Percentiles rank a stretch among this genome's conserved stretches.
Conservation (phyloP, 148 eudicot genomes). For the Cornus florida region DNA sequence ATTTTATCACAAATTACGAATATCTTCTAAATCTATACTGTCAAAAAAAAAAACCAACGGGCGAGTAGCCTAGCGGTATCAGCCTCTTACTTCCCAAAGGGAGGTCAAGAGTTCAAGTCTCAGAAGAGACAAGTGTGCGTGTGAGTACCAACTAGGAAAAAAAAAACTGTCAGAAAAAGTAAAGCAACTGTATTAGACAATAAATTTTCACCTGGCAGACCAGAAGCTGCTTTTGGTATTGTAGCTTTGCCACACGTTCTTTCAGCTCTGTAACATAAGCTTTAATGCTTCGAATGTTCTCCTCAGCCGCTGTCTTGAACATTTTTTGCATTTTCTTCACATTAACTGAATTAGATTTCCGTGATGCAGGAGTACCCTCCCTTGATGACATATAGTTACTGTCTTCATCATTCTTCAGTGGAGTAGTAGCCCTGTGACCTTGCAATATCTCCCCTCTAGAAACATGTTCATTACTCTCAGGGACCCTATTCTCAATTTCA, state of each 20-base stretch:
- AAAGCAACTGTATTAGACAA: background rate
- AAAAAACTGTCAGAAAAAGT: background rate
- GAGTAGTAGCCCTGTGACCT: conserved; percentile 35
- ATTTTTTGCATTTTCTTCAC: conserved; percentile 85
- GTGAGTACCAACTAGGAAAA: too few relatives aligned
- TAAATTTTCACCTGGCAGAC: conserved; percentile 76
- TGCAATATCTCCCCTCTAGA: conserved; percentile 31
- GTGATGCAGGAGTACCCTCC: conserved; percentile 51
- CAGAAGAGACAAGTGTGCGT: too few relatives aligned
- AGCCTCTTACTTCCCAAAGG: too few relatives aligned
- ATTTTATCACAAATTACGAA: background rate
- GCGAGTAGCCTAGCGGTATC: too few relatives aligned
- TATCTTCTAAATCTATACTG: background rate
- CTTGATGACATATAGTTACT: conserved; percentile 41
- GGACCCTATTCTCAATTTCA: conserved; percentile 66
- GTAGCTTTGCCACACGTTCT: conserved; percentile 96
- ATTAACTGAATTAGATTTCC: conserved; percentile 55
- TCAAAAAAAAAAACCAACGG: background rate
- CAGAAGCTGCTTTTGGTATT: conserved; percentile 93
- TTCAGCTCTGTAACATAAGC: conserved; percentile 86
- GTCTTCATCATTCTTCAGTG: conserved; percentile 31
- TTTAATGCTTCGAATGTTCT: conserved; percentile 76
- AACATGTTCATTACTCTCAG: conserved; percentile 27
- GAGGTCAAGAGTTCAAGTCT: too few relatives aligned
- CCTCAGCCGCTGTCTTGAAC: conserved; percentile 91